Base-by-base conservation (phyloP, 768 basidiomycete genomes). In the Pleurotus ostreatus region DNA sequence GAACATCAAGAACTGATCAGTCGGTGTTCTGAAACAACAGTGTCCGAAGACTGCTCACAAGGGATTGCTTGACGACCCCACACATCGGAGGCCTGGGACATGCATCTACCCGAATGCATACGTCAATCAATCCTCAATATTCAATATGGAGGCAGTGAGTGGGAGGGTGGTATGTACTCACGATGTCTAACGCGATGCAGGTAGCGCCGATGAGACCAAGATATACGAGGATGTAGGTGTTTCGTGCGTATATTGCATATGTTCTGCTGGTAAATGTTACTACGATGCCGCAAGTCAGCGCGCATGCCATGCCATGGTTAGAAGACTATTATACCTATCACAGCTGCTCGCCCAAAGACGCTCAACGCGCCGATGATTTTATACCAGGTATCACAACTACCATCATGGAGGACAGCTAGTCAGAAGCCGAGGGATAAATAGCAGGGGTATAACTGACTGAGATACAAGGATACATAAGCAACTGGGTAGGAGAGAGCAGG, bases 381-480 rank as follows among this genome's bases (percentile, higher is more conserved):
- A 52, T 69, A 70, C 57, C 63, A 65, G 7, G 61, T 49, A 39
- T 66, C 55, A 49, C 70, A 71, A 41, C 70, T 69, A 43, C 12
- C 15, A 26, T 13, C 15, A 15, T n/a, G 18, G 23, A n/a, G 18
- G 23, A n/a, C 9, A 49, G 25, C 1, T 16, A 6, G 38, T 26
- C 26, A 18, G n/a, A 34, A 6, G 8, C 4, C 12, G 15, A 23
- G 7, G 7, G 30, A 16, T 20, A 49, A 7, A 4, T 0, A 16
- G 23, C 15, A 3, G 48, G 2, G 1, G 15, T 8, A 16, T 11
- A 34, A 34, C 48, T 34, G 34, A 49, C 48, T 49, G 45, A 16
- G 16, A 9, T 7, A 23, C 12, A 39, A 41, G 34, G 25, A 41
- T 57, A 43, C 55, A n/a, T 43, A 39, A 25, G 26, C 20, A 45